A percentile compares a stretch with the other conserved stretches of the same genome.
phyloP scores from a whole-genome alignment of 176 grass and related monocot genomes.

The Saccharum spontaneum region DNA sequence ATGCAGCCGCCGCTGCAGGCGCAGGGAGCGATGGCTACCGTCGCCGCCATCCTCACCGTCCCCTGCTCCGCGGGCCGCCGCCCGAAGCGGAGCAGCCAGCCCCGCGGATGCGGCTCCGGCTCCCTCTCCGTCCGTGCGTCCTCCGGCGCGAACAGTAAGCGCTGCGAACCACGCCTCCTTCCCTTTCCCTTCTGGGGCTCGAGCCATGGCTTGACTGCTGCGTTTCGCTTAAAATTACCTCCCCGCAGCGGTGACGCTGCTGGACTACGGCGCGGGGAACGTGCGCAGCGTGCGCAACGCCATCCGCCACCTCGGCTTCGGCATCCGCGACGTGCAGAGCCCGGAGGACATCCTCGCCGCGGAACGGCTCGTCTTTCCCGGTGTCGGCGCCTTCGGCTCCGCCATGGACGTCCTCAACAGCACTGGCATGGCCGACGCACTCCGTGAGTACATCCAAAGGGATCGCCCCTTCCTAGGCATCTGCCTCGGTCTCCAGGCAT shows the following conservation, averaged over 20 bases:
- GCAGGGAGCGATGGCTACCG: constrained; percentile 27
- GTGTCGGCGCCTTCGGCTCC: constrained; percentile 89
- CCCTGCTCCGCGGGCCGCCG: constrained; percentile 13
- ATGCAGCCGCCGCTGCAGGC: constrained; percentile 42
- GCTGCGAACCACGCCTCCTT: background rate
- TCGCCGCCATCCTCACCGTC: constrained; percentile 26
- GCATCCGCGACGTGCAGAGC: constrained; percentile 80
- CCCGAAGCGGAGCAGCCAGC: constrained; percentile 14
- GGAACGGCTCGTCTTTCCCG: constrained; percentile 80
- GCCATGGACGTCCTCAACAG: constrained; percentile 86
- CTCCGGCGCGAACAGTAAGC: constrained; percentile 47
- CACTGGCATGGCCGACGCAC: constrained; percentile 82
- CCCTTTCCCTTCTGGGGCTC: constrained; percentile 25
- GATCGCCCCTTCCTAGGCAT: constrained; percentile 96
- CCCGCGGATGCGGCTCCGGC: background rate
- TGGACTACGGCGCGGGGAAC: constrained; percentile 94
- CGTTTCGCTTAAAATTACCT: background rate
- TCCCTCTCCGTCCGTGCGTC: constrained; percentile 48
- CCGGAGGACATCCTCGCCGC: constrained; percentile 88
- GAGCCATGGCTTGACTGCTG: constrained; percentile 6
- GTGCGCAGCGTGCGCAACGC: constrained; percentile 92
- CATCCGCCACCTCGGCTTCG: constrained; percentile 78
- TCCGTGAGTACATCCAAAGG: constrained; percentile 71
- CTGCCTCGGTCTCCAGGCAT: constrained; percentile 95
- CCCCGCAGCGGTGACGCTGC: constrained; percentile 65